These are phyloP conservation scores for Boeremia exigua DNA, from an alignment of 2,329 filamentous ascomycete genomes.

Conservation along the genomic window DNA sequence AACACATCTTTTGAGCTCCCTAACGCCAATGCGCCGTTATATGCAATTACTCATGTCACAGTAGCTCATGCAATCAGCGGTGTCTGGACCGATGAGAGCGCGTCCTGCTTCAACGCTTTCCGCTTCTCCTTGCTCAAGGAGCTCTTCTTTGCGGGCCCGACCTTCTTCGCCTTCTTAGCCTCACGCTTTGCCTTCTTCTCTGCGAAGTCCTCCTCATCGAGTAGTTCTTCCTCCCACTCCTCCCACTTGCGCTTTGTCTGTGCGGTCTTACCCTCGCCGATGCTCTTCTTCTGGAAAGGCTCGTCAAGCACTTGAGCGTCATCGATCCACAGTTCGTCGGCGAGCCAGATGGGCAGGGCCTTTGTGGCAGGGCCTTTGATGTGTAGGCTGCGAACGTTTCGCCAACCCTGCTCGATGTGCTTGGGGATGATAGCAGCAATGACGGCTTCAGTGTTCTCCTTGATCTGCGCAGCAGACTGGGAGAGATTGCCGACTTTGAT, in stretches of 20 bases:
- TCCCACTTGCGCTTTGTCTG: conserved; percentile 49
- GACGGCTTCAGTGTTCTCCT: conserved; percentile 80
- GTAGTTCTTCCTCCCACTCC: conserved; percentile 47
- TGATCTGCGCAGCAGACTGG: conserved; percentile 76
- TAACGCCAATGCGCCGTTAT: conserved; percentile 29
- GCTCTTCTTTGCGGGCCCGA: conserved; percentile 39
- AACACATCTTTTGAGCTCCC: conserved; percentile 29
- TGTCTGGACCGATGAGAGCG: conserved; percentile 52
- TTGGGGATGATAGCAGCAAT: conserved; percentile 70
- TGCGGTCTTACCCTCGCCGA: conserved; percentile 30
- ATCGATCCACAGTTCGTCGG: conserved; percentile 89
- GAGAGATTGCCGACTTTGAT: conserved; percentile 78
- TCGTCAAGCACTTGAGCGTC: conserved; percentile 72
- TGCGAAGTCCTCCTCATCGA: conserved; percentile 43
- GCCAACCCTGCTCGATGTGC: conserved; percentile 85
- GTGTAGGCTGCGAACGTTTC: conserved; percentile 81
- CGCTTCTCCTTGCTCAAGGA: conserved; percentile 55
- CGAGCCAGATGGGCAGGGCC: conserved; percentile 92
- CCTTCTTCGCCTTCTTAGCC: conserved; percentile 59
- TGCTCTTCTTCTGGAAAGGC: conserved; percentile 44
- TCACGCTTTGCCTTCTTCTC: conserved; percentile 46
- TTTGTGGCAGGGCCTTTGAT: conserved; percentile 90
- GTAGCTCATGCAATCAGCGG: conserved; percentile 36
- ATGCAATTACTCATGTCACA: conserved; percentile 16
- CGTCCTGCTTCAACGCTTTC: conserved; percentile 57